These are phyloP conservation scores for Saccharomycopsis lassenensis DNA, from an alignment of 805 yeast genomes.

Conservation along the genomic window DNA sequence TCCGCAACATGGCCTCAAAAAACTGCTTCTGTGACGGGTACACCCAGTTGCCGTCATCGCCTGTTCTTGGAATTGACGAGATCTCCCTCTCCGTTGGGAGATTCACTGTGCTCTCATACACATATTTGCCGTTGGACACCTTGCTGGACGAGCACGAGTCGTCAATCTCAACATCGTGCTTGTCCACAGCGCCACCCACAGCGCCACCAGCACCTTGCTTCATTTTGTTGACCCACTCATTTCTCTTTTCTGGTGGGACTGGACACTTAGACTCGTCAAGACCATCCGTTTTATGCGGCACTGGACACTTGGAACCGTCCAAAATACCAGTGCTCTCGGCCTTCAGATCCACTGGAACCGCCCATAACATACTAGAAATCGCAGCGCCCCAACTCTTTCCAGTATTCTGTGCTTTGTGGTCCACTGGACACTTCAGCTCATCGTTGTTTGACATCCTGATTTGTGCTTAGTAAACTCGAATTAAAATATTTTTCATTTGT, in stretches of 20 bases:
- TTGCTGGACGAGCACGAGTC: conserved; percentile 29
- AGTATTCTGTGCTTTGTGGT: conserved; percentile 1
- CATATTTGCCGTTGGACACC: conserved; percentile 27
- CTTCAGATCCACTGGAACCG: conserved; percentile 1
- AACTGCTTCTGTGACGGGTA: conserved; percentile 95
- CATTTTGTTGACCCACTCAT: conserved; percentile 39
- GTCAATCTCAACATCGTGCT: conserved; percentile 3
- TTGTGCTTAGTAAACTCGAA: no score
- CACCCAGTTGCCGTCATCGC: conserved; percentile 60
- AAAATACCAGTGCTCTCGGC: neutral
- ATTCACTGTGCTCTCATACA: conserved; percentile 26
- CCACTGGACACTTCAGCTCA: no score
- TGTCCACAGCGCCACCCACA: neutral
- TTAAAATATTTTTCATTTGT: no score
- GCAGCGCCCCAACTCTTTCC: conserved; percentile 2
- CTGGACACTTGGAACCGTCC: conserved; percentile 36
- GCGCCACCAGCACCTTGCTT: conserved; percentile 6
- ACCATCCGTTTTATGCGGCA: conserved; percentile 31
- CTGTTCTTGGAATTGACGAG: conserved; percentile 77
- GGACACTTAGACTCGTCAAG: conserved; percentile 35
- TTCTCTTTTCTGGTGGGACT: conserved; percentile 53
- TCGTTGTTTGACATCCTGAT: no score
- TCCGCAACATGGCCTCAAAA: conserved; percentile 86
- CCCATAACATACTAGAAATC: conserved; percentile 9
- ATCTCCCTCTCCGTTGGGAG: conserved; percentile 68